Conservation (phyloP, 805 yeast species). For the Saccharomycodes ludwigii region DNA sequence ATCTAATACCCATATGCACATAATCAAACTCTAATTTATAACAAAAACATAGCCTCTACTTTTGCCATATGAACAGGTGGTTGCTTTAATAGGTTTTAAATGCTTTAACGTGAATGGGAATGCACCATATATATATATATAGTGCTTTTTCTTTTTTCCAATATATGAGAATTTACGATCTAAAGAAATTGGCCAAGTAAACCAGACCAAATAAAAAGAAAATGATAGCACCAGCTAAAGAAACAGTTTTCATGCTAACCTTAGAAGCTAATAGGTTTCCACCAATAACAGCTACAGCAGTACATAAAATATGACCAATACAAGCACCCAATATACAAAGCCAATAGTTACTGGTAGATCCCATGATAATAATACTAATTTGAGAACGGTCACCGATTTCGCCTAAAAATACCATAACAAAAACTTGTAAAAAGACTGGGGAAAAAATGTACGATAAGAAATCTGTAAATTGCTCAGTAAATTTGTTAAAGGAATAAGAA, state of each 20-base stretch:
- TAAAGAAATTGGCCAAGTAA: slow-evolving; percentile 33
- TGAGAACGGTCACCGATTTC: slow-evolving; percentile 99
- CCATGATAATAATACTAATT: slow-evolving; percentile 96
- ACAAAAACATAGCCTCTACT: no score
- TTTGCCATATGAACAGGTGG: no score
- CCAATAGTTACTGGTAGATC: slow-evolving; percentile 92
- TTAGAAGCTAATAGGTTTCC: slow-evolving; percentile 84
- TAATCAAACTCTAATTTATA: no score
- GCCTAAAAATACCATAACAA: slow-evolving; percentile 90
- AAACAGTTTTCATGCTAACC: slow-evolving; percentile 83
- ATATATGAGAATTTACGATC: not conserved
- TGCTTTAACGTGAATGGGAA: no score
- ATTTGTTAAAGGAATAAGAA: slow-evolving; percentile 9
- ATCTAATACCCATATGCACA: no score
- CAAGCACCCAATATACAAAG: slow-evolving; percentile 80
- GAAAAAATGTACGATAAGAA: slow-evolving; percentile 57
- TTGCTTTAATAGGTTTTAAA: no score
- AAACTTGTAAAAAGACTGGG: slow-evolving; percentile 89
- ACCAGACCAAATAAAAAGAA: slow-evolving; percentile 73
- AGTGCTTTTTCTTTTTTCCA: not conserved
- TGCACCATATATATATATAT: no score
- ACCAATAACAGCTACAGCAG: slow-evolving; percentile 83
- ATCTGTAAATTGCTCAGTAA: slow-evolving; percentile 31
- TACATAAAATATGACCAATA: slow-evolving; percentile 79
- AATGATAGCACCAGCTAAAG: slow-evolving; percentile 81